A percentile compares a stretch with the other conserved stretches of the same genome.
These are phyloP conservation scores for Spergularia azorica DNA, from an alignment of 179 eudicot genomes.

Conservation along the genomic window DNA sequence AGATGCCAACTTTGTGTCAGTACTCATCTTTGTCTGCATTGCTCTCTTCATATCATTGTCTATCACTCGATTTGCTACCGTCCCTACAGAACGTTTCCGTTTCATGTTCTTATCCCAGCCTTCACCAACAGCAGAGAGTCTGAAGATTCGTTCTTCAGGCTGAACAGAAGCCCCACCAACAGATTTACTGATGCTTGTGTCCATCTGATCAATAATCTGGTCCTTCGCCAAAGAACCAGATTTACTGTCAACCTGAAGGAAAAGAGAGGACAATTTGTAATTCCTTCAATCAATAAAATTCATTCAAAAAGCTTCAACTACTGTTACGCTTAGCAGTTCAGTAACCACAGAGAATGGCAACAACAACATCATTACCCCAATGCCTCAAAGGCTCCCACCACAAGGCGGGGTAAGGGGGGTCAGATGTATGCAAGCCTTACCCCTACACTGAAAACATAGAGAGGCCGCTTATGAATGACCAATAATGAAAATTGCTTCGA, in stretches of 20 bases:
- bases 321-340: not conserved
- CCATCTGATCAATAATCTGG: slow-evolving; percentile 44
- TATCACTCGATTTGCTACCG: slow-evolving; percentile 44
- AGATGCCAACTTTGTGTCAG: slow-evolving; percentile 50
- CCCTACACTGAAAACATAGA: too few relatives aligned
- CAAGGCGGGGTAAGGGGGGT: too few relatives aligned
- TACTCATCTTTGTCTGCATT: slow-evolving; percentile 48
- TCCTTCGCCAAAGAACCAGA: slow-evolving; percentile 40
- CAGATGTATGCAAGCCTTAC: too few relatives aligned
- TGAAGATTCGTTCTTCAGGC: slow-evolving; percentile 64
- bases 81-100: slow-evolving; percentile 83
- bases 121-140: slow-evolving; percentile 78
- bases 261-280: not conserved
- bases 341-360: too few relatives aligned
- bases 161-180: slow-evolving; percentile 50
- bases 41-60: slow-evolving; percentile 65
- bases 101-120: slow-evolving; percentile 86
- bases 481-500: too few relatives aligned
- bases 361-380: too few relatives aligned
- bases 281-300: slow-evolving; percentile 1
- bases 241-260: slow-evolving; percentile 59
- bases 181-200: slow-evolving; percentile 44
- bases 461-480: too few relatives aligned
- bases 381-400: too few relatives aligned
- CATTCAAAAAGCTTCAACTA: not conserved